Evolutionary conservation across 495 filamentous ascomycete genomes (phyloP), one percentile per base, ranked within the genome.

Genomic region (Penicillium herquei): DNA sequence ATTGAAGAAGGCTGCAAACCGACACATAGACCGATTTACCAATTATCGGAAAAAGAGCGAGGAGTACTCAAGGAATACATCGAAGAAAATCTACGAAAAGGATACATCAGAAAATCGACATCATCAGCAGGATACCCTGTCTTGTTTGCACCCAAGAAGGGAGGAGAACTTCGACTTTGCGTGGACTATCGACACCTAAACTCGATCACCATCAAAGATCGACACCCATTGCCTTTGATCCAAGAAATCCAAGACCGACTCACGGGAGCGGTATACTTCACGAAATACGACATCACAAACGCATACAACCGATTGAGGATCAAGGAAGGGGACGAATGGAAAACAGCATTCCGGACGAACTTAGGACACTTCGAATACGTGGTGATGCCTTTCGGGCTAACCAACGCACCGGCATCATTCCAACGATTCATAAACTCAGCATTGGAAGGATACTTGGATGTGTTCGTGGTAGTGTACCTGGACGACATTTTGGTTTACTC

Each of bases 141-240:
- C 11, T 45, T 80, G 0, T 71, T 80, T 40, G 62, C 59, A 0
- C 9, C 30, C 1, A 81, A 79, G 48, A 49, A 46, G 0, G 59
- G 65, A 18, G 67, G 69, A 39, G 67, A 69, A 0, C 35, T 80
- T 0, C 45, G 65, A 0, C 57, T 85, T 37, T 83, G 67, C 65
- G 57, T 81, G 0, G 68, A 83, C 44, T 83, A 78, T 49, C 52
- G 63, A 5, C 59, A 57, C 6, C 45, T 82, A 0, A 84, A 84
- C 51, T 44, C 21, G 0, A 47, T 80, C 0, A 82, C 67, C 0
- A 59, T 55, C 2, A 78, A 77, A 52, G 70, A 84, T 35, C 32
- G 59, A 1, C 78, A 81, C 43, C 71, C 73, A 0, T 39, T 83
- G 0, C 76, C 74, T 0, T 41, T 79, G 10, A 78, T 81, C 26